Base-by-base conservation (phyloP, 1,284 basidiomycete species). In the Tilletia setariae region DNA sequence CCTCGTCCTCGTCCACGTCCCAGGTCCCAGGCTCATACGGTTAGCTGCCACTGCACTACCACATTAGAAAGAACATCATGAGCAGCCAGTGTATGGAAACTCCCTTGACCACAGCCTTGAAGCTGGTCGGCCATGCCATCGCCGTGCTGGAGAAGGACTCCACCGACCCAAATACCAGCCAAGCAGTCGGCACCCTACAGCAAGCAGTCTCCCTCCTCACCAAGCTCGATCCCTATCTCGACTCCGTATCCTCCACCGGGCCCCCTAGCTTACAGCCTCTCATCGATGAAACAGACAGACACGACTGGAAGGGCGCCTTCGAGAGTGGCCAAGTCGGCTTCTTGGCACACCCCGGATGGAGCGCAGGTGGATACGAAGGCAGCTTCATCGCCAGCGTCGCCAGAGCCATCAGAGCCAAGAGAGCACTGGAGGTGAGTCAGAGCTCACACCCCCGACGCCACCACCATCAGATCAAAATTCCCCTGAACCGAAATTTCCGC, bases 281-380 rank as follows among this genome's bases (percentile, higher is more conserved):
- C 21, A 65, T 76, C 43, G 61, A 72, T n/a, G 77, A 74, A 9
- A 78, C 77, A 0, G 69, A 69, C 6, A 64, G 67, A 42, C 71
- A 77, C 64, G 75, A 78, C 65, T 76, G 74, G 75, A 67, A 66
- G 1, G 67, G 56, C 13, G 75, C 74, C 1, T 75, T 70, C 67
- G 43, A 59, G 11, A 40, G 66, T 23, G 67, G 67, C 15, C 42
- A 75, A 43, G 70, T 73, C 11, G 49, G 70, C 28, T 76, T 75
- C 63, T 67, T 70, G 19, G 68, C 76, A 16, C 66, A 66, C 1
- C 67, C 74, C 0, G 67, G 68, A 0, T 78, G 73, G 73, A 72
- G 70, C 1, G 76, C 76, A 0, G 76, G 76, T 9, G 71, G 71
- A 0, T 78, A 78, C 63, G 74, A 78, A 53, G 76, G 76, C 30